phyloP scores from a whole-genome alignment of 2,329 filamentous ascomycete genomes.

The Cytospora mali region DNA sequence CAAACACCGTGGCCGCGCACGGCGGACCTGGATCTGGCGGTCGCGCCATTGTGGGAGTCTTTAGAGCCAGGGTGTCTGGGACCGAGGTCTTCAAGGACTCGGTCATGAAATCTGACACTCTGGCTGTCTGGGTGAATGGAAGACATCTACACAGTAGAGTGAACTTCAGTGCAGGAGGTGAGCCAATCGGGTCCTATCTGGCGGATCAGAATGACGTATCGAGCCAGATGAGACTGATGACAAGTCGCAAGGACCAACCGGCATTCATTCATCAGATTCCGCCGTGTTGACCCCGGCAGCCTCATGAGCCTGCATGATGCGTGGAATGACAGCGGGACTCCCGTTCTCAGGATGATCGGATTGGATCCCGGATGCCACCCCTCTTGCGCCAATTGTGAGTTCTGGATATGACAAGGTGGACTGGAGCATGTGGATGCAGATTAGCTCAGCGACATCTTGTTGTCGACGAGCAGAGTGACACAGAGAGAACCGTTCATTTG shows the following conservation, averaged over 20 bases:
- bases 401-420: neutral
- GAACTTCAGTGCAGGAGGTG: neutral
- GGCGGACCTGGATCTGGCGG: neutral
- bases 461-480: neutral
- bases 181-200: neutral
- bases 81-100: neutral
- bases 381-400: neutral
- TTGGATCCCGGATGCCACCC: neutral
- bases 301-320: neutral
- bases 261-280: neutral
- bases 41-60: neutral
- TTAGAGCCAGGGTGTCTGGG: neutral
- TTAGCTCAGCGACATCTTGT: neutral
- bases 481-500: neutral
- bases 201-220: neutral
- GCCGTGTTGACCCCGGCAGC: neutral
- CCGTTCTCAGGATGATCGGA: neutral
- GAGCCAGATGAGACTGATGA: neutral
- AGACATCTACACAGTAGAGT: too few species aligned
- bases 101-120: neutral
- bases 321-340: neutral
- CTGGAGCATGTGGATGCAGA: neutral
- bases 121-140: neutral
- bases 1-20: neutral
- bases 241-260: neutral